These are phyloP conservation scores for Colletotrichum trifolii DNA, from an alignment of 2,329 filamentous ascomycete species.

Conservation along the genomic window DNA sequence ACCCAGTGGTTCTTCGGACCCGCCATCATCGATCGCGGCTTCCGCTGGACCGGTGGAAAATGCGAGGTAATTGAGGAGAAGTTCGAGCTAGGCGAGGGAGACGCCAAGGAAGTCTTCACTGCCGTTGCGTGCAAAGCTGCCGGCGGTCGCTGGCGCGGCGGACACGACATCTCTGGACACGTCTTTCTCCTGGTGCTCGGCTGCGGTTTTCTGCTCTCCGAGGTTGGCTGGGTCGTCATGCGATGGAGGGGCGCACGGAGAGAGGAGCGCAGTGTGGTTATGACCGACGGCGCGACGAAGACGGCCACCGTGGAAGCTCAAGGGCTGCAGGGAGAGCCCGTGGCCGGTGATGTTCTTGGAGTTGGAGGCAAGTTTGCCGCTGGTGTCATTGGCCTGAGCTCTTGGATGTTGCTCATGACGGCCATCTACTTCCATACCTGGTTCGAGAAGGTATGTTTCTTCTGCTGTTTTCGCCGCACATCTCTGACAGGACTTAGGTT, in stretches of 20 bases:
- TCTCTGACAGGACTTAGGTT: slow-evolving; percentile 52
- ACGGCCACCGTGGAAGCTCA: slow-evolving; percentile 62
- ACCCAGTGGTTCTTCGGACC: slow-evolving; percentile 99
- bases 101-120: slow-evolving; percentile 69
- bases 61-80: slow-evolving; percentile 72
- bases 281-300: slow-evolving; percentile 74
- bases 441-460: slow-evolving; percentile 84
- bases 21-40: slow-evolving; percentile 88
- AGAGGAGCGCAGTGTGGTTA: slow-evolving; percentile 75
- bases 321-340: slow-evolving; percentile 19
- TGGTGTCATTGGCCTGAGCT: slow-evolving; percentile 75
- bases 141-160: slow-evolving; percentile 89
- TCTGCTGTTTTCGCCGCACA: no score
- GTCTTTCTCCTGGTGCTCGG: slow-evolving; percentile 92
- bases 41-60: slow-evolving; percentile 86
- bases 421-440: slow-evolving; percentile 98
- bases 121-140: slow-evolving; percentile 83
- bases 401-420: slow-evolving; percentile 99
- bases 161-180: slow-evolving; percentile 95
- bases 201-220: slow-evolving; percentile 83
- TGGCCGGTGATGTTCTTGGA: slow-evolving; percentile 47
- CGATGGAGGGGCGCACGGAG: slow-evolving; percentile 52
- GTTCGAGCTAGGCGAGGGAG: slow-evolving; percentile 56
- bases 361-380: slow-evolving; percentile 67
- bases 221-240: slow-evolving; percentile 72